Conservation (phyloP, 2,329 filamentous ascomycete species). For the Neonectria faginata region DNA sequence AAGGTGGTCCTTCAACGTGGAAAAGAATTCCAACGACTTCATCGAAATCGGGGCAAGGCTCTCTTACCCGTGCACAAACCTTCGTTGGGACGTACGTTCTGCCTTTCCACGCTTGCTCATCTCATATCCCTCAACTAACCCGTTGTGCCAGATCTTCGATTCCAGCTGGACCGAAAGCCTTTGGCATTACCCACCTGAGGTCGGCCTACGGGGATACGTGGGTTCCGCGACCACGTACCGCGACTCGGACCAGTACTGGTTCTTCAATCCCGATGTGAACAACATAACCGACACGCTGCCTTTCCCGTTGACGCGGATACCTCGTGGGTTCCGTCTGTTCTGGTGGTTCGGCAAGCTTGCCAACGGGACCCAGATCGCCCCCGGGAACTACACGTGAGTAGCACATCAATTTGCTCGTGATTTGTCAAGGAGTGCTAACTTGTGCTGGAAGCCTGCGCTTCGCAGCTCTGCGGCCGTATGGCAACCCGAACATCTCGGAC, state of each 20-base stretch:
- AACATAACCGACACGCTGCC: constrained; percentile 54
- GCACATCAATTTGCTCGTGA: constrained; percentile 6
- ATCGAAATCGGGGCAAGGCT: constrained; percentile 47
- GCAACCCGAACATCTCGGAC: constrained; percentile 54
- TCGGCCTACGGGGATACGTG: constrained; percentile 55
- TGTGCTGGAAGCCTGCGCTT: constrained; percentile 52
- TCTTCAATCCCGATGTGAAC: constrained; percentile 51
- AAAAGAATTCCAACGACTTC: constrained; percentile 45
- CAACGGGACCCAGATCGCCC: constrained; percentile 55
- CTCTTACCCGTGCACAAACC: constrained; percentile 50
- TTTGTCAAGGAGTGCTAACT: constrained; percentile 22
- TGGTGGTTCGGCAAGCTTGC: constrained; percentile 59
- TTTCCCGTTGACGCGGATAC: constrained; percentile 52
- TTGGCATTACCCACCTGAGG: constrained; percentile 57
- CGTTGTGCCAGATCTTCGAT: constrained; percentile 52
- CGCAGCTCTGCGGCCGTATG: constrained; percentile 56
- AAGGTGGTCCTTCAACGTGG: constrained; percentile 51
- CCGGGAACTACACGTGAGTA: constrained; percentile 56
- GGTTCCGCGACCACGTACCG: constrained; percentile 57
- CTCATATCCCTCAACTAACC: not conserved
- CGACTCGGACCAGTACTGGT: constrained; percentile 47
- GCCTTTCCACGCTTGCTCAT: not conserved
- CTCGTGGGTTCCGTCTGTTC: constrained; percentile 50
- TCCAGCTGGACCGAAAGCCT: constrained; percentile 52
- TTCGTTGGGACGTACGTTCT: constrained; percentile 52